Evolutionary conservation across 257 asterid species (phyloP), one percentile per base, ranked within the genome.

Genomic region (Rubia yunnanensis): DNA sequence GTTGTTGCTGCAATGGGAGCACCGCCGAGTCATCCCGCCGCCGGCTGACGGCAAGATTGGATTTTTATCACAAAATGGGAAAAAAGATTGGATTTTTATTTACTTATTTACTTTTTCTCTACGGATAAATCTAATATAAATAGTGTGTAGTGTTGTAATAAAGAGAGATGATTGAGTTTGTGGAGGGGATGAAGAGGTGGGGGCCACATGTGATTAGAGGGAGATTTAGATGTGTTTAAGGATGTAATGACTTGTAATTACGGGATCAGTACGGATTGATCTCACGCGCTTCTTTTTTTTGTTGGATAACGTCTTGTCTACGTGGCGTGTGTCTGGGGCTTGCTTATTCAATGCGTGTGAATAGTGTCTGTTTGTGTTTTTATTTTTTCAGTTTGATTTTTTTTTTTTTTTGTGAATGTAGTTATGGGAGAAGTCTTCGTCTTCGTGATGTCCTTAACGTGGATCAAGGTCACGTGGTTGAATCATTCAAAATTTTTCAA

Each of bases 1-100:
- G 66, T 80, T 79, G 83, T 79, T 75, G 83, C 77, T 72, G 56
- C 91, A 89, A 77, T 82, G 88, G 48, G 91, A 80, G 76, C 89
- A 85, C 59, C 86, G 81, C 74, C 95, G 84, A 64, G 84, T 82
- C 95, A 87, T 85, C 69, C 26, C 60, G 38, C 34, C 60, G 39
- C 55, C 60, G 17, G 53, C 39, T 32, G 76, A 20, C 73, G 60
- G 77, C 66, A 56, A 39, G 48, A 39, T 39, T 39, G 48, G 48
- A 13, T 39, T n/a, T n/a, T n/a, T 39, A 44, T 14, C 52, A 44
- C 14, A 36, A 36, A 10, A 36, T 7, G 44, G 50, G 5, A 32
- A 15, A 44, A 44, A 15, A 15, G 52, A 44, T 44, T 4, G 52
- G 52, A 14, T 44, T 44, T 44, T 15, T 15, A 44, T 14, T 44